A percentile compares a stretch with the other conserved stretches of the same genome.
Evolutionary conservation across 78 protist genomes (phyloP).

Genomic region (Planoprotostelium fungivorum): DNA sequence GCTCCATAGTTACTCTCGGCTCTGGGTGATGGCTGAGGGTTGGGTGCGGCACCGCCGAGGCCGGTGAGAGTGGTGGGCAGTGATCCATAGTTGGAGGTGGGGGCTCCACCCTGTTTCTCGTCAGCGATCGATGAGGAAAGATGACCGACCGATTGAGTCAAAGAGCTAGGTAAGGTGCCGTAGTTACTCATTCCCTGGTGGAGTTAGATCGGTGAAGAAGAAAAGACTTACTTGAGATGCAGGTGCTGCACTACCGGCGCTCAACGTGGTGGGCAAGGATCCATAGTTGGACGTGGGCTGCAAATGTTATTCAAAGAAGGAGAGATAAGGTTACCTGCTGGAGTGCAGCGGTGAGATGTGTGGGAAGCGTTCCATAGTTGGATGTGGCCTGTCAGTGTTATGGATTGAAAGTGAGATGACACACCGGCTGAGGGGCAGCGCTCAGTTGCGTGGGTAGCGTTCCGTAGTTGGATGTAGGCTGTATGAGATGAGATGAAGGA

Average conservation of each 20-base stretch:
- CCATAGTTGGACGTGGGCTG: neutral
- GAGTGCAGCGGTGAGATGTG: neutral
- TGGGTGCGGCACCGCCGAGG: no score
- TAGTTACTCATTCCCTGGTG: neutral
- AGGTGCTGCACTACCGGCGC: neutral
- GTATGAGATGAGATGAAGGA: no score
- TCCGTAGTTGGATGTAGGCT: neutral
- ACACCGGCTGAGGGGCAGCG: neutral
- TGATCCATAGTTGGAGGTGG: neutral
- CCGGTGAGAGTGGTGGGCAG: neutral
- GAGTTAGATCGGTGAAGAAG: neutral
- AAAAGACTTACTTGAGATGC: neutral
- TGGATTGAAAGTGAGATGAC: neutral
- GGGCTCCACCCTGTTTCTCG: neutral
- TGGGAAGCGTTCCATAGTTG: neutral
- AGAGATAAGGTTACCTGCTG: neutral
- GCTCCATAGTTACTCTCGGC: no score
- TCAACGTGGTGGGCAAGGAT: neutral
- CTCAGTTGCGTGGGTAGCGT: neutral
- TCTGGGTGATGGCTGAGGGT: no score
- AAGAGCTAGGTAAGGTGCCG: neutral
- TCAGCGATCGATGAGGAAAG: neutral
- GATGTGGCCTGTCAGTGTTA: neutral
- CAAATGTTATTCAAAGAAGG: neutral
- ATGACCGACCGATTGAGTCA: neutral